Evolutionary conservation across 495 filamentous ascomycete species (phyloP).

Genomic region (Podospora pseudocomata): DNA sequence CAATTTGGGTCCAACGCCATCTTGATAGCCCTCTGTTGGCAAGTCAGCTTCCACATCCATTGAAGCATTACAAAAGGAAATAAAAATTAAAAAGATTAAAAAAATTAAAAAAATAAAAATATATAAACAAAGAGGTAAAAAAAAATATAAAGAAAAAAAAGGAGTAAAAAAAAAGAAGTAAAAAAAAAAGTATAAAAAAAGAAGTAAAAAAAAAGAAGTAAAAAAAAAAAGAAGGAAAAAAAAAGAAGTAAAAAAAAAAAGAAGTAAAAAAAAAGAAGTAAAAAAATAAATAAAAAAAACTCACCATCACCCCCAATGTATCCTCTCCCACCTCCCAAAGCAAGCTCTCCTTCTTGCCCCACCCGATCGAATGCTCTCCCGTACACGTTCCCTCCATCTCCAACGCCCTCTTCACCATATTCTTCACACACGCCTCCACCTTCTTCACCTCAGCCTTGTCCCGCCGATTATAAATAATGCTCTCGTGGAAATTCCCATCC

Average conservation of each 20-base stretch:
- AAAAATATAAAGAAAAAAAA: too few species aligned
- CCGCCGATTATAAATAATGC: conserved; percentile 74
- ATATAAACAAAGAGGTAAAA: too few species aligned
- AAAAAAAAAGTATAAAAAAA: too few species aligned
- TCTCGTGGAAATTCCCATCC: conserved; percentile 90
- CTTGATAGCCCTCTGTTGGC: conserved; percentile 64
- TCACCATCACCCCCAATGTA: conserved; percentile 74
- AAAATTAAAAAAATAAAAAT: too few species aligned
- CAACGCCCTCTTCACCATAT: conserved; percentile 82
- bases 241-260: too few species aligned
- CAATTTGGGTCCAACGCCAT: conserved; percentile 78
- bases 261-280: too few species aligned
- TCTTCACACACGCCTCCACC: conserved; percentile 75
- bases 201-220: too few species aligned
- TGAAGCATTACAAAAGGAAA: background rate
- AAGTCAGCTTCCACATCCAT: background rate
- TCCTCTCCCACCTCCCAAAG: conserved; percentile 77
- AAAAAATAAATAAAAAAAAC: background rate
- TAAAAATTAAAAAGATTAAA: too few species aligned
- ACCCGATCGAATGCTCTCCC: conserved; percentile 83
- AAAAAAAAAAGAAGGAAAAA: too few species aligned
- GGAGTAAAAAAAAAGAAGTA: too few species aligned
- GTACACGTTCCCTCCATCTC: conserved; percentile 95
- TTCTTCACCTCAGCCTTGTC: conserved; percentile 63
- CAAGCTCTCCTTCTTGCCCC: conserved; percentile 81